Percentiles rank a stretch among this genome's conserved stretches.
These are phyloP conservation scores for Penicillium sp. DNA, from an alignment of 2,329 filamentous ascomycete species.

Conservation along the genomic window DNA sequence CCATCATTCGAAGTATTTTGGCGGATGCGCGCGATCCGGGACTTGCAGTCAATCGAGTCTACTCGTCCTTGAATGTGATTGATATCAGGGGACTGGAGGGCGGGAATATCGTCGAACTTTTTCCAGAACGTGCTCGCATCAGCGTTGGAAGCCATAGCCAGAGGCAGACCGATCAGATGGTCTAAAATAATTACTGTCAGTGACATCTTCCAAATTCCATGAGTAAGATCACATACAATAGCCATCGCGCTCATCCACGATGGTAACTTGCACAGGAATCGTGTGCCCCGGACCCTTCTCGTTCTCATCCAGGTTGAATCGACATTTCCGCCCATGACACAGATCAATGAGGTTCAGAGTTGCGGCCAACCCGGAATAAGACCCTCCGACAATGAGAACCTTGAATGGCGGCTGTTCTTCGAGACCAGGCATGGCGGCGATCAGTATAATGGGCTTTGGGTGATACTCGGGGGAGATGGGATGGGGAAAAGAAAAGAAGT, in stretches of 20 bases:
- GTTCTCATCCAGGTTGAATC: constrained; percentile 17
- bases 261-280: constrained; percentile 47
- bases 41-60: constrained; percentile 5
- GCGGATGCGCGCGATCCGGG: not conserved
- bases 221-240: constrained; percentile 51
- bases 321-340: constrained; percentile 41
- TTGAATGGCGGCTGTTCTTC: constrained; percentile 31
- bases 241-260: constrained; percentile 66
- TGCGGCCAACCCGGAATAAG: constrained; percentile 59
- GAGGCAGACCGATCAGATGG: constrained; percentile 3
- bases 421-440: constrained; percentile 9
- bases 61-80: constrained; percentile 2
- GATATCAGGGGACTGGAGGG: constrained; percentile 4
- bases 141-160: constrained; percentile 1
- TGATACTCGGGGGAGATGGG: not conserved
- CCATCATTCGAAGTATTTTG: not conserved
- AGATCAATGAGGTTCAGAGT: constrained; percentile 60
- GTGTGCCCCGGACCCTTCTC: constrained; percentile 42
- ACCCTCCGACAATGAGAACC: constrained; percentile 61
- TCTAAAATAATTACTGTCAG: not conserved
- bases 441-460: not conserved
- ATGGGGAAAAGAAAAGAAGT: not conserved
- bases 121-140: constrained; percentile 4
- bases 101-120: constrained; percentile 3
- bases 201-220: not conserved